Base-by-base conservation (phyloP, 148 eudicot genomes). In the Diospyros kaki region DNA sequence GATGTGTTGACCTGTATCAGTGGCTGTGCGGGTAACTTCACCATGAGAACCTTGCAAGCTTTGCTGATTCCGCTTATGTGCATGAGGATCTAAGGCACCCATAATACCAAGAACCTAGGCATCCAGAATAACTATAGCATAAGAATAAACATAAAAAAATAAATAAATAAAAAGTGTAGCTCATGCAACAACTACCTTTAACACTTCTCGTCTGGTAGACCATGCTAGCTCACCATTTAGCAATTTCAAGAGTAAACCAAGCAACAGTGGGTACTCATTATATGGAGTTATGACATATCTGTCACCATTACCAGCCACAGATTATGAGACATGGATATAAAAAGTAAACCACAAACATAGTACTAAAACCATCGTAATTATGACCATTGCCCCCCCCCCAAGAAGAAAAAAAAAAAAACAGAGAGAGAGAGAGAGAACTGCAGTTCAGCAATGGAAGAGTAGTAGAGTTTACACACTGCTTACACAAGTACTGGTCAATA, bases 61-160 rank as follows among this genome's bases (percentile, higher is more conserved):
- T 58, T 83, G 89, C 76, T 92, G 99, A 79, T 95, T 95, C 73
- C 93, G 87, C 82, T 95, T 95, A 78, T 95, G 97, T 52, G 77
- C 90, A 82, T 95, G 96, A 65, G 99, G 97, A 81, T 95, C 99
- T 73, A 92, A 81, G 75, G 99, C 99, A 72, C 99, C 99, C 97
- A 92, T 92, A 76, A 95, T 95, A 66, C 99, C 97, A 74, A 95
- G 92, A 79, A 95, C 99, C 99, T 95, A 76, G 28, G 63, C 58
- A 75, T 65, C 77, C 72, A 51, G 28, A 61, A 74, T 10, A 75
- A 52, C 7, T 72, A 66, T 11, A 75, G 59, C 62, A 74, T 10
- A 46, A 52, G 17, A 45, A 44, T 12, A 6, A 13, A 73, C 5
- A 18, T n/a, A 28, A 12, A 6, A 71, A 66, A 40, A 28, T 28